Base-by-base conservation (phyloP, 2,329 filamentous ascomycete genomes). In the Alternaria consortialis region DNA sequence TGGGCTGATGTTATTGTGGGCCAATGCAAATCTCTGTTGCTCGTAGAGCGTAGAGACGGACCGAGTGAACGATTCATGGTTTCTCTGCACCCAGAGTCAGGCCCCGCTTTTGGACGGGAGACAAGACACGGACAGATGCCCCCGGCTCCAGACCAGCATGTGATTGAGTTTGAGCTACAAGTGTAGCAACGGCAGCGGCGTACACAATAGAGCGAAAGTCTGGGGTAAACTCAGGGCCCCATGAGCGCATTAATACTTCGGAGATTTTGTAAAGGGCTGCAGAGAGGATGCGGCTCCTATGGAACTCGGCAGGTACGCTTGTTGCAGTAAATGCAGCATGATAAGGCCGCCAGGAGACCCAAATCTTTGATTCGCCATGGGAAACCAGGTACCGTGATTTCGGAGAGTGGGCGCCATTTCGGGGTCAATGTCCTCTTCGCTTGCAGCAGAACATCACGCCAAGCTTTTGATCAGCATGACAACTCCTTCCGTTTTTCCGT, bases 101-200 rank as follows among this genome's bases (percentile, higher is more conserved):
- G 29, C 31, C 15, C 52, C 57, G 32, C 57, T 56, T 44, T 42
- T 17, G 15, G 44, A 37, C 44, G 57, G 32, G 31, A 46, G 37
- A 29, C 27, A 55, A 39, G 44, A 55, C 46, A 40, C 15, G 47
- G 51, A n/a, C 39, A 29, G 36, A 40, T 27, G 37, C 20, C 17
- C 44, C 46, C 31, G 51, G 50, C 27, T 46, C 37, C 23, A 29
- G 34, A 11, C 37, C 25, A 53, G 17, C 9, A 32, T 47, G n/a
- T 51, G 17, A 39, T 56, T 56, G 42, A 48, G 40, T 60, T 60
- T 53, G 36, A 43, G 40, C 56, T 48, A 59, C 46, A 46, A 13
- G 13, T 47, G 29, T 48, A 31, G 20, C 12, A 39, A 48, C 54
- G 55, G 59, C 44, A 46, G 48, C 50, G 55, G 59, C 55, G 43